phyloP scores from a whole-genome alignment of 768 basidiomycete genomes.

The Mrakia frigida region DNA sequence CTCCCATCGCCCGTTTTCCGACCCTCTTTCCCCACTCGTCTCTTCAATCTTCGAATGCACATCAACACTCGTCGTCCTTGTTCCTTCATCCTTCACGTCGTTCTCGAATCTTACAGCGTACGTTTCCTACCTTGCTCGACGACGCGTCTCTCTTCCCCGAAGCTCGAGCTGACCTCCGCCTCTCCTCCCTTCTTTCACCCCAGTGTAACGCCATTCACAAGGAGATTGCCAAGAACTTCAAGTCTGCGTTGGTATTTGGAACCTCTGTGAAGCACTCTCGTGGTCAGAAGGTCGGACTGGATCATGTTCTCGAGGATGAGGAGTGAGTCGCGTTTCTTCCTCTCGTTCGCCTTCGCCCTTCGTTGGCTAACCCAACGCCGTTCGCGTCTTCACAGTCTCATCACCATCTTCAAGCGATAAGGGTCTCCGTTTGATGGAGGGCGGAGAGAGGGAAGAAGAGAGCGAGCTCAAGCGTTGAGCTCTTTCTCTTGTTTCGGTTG shows the following conservation, averaged over 20 bases:
- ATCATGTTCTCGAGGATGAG: slow-evolving; percentile 46
- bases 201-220: slow-evolving; percentile 67
- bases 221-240: slow-evolving; percentile 95
- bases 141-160: neutral
- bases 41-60: neutral
- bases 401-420: slow-evolving; percentile 31
- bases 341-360: neutral
- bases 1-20: no score
- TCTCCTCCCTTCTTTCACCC: neutral
- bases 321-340: slow-evolving; percentile 11
- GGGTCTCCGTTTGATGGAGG: no score
- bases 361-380: no score
- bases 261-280: slow-evolving; percentile 93
- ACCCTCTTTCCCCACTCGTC: neutral
- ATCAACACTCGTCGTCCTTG: no score
- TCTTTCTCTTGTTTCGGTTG: neutral
- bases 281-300: slow-evolving; percentile 90
- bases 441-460: neutral
- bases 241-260: slow-evolving; percentile 53
- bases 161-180: neutral
- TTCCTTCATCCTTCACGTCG: no score
- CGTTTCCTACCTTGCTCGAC: neutral
- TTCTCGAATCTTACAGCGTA: neutral
- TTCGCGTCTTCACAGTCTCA: neutral
- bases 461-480: neutral